Base-by-base conservation (phyloP, 495 filamentous ascomycete genomes). In the Trichocladium uniseriatum region DNA sequence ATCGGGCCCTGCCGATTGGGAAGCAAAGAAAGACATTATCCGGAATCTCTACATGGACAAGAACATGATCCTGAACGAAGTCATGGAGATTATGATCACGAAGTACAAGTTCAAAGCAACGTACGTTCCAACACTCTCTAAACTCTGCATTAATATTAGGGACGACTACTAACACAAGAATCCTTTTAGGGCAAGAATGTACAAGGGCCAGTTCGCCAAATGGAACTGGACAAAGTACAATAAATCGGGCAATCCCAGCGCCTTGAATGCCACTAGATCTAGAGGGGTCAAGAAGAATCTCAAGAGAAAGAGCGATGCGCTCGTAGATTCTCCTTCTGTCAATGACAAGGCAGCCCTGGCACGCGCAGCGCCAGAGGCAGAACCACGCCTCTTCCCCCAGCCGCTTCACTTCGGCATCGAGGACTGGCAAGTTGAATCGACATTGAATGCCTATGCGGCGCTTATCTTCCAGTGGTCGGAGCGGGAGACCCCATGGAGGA, bases 171-270 rank as follows among this genome's bases (percentile, higher is more conserved):
- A 32, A 10, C 13, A 32, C 7, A 29, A 16, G 2, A 2, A 8
- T 28, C 16, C 3, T 4, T 11, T 5, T 14, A 65, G 62, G 3
- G 63, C 63, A 6, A 40, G 63, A 24, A 66, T 66, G 63, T 66
- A 66, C 61, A 66, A 64, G 35, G 57, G 63, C 9, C 61, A 64
- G 42, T 66, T 66, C 29, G 50, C 54, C 9, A 66, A 66, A 18
- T 66, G 63, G 63, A 51, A 48, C 20, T 66, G 63, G 63, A 53
- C 46, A 40, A 66, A 66, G 39, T 66, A 66, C 59, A 64, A 64
- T 45, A 64, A 63, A 5, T 38, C 53, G 0, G 46, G 55, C 41
- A 55, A 42, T 9, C 15, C 36, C 11, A 44, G 31, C 15, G 20
- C 18, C 55, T 2, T 18, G 48, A 28, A 58, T 40, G 22, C 49